Conservation (phyloP, 2,329 filamentous ascomycete species). For the Falciphora oryzae region DNA sequence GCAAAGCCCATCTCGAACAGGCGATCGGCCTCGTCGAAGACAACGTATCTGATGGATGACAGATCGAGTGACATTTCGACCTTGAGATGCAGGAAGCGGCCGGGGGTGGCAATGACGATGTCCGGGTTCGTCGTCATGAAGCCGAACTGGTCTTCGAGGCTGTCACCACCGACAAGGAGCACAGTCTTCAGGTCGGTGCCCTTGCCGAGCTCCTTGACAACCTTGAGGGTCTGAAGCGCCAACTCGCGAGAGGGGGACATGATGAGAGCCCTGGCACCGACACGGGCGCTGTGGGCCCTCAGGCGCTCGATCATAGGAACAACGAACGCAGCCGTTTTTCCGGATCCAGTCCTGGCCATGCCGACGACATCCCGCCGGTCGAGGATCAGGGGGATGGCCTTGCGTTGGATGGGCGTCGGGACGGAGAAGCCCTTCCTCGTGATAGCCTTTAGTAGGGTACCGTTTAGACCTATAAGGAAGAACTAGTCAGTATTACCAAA, state of each 20-base stretch:
- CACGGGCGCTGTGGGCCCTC: conserved; percentile 77
- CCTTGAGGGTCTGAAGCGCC: conserved; percentile 90
- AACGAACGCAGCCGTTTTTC: conserved; percentile 96
- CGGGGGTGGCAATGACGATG: conserved; percentile 94
- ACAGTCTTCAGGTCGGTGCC: conserved; percentile 91
- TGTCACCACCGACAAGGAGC: conserved; percentile 89
- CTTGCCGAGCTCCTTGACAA: conserved; percentile 87
- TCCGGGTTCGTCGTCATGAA: conserved; percentile 93
- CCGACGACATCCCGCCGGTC: conserved; percentile 94
- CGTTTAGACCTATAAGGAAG: conserved; percentile 57
- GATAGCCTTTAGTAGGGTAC: conserved; percentile 82
- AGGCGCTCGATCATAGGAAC: conserved; percentile 97
- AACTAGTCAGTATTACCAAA: not conserved
- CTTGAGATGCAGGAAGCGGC: conserved; percentile 92
- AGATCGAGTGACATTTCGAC: conserved; percentile 93
- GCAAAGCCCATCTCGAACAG: conserved; percentile 99
- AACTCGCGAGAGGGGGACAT: conserved; percentile 91
- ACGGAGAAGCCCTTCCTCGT: conserved; percentile 91
- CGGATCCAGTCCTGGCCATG: conserved; percentile 97
- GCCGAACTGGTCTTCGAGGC: conserved; percentile 88
- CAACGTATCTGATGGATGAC: conserved; percentile 87
- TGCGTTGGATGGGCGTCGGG: conserved; percentile 94
- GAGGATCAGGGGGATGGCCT: conserved; percentile 87
- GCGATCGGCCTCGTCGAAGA: conserved; percentile 96
- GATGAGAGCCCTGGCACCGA: conserved; percentile 81